Evolutionary conservation across 768 basidiomycete genomes (phyloP).

Genomic region (Boletus pseudopeckii): DNA sequence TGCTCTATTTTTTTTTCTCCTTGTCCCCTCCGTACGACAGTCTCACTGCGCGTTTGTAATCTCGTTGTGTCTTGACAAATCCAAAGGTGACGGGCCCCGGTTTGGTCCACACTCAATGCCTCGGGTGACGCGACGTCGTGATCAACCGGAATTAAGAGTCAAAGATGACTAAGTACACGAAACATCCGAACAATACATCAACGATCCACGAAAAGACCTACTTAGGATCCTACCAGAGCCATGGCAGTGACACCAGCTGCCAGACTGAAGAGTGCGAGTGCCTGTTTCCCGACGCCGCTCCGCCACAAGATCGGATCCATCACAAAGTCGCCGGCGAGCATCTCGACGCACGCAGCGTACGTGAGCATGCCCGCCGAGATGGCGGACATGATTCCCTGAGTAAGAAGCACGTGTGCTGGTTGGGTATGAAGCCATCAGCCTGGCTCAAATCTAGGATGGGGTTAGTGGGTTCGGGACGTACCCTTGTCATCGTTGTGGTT

Average conservation of each 20-base stretch:
- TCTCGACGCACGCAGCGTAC: conserved; percentile 81
- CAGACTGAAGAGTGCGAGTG: conserved; percentile 57
- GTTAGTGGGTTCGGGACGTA: conserved; percentile 5
- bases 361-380: conserved; percentile 81
- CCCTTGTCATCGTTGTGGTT: conserved; percentile 29
- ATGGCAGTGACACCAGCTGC: conserved; percentile 60
- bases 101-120: not conserved
- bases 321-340: conserved; percentile 84
- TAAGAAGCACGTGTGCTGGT: conserved; percentile 48
- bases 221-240: conserved; percentile 48
- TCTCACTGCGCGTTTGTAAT: not conserved
- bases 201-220: not conserved
- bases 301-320: conserved; percentile 56
- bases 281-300: conserved; percentile 38
- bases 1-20: not conserved
- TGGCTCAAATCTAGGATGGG: not conserved
- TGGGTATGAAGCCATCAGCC: not conserved
- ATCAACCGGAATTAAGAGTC: not conserved
- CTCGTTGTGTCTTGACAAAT: conserved; percentile 3
- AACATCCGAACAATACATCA: not conserved
- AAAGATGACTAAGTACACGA: not conserved
- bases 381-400: conserved; percentile 76
- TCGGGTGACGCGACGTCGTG: not conserved
- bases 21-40: not conserved
- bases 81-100: not conserved